Base-by-base conservation (phyloP, 148 eudicot genomes). In the Vaccinium corymbosum region DNA sequence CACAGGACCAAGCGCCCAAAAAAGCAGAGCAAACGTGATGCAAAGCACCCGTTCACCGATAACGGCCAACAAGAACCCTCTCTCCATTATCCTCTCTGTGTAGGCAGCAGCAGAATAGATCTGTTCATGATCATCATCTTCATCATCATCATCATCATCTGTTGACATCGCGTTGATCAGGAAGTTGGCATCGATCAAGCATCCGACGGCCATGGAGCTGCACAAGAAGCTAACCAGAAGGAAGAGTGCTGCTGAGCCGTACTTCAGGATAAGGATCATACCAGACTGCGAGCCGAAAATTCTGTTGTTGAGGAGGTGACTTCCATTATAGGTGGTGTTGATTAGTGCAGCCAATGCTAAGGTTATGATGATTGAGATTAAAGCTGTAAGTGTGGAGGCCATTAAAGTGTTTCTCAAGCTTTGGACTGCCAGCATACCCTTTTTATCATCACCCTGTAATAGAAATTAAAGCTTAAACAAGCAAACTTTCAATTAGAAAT, bases 401-500 rank as follows among this genome's bases (percentile, higher is more conserved):
- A 95, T 95, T 19, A 94, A 88, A 4, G 88, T 85, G 85, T 95
- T 95, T 61, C 98, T 90, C 84, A 95, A 86, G 89, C 96, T 95
- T 82, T 95, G 98, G 4, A 95, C 98, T 8, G 98, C 98, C 57
- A 95, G 83, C 87, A 87, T 90, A 77, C 87, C 94, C 84, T 89
- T 92, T 80, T 94, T 95, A 25, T 90, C 94, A 84, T 94, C 95
- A 0, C 96, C 98, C 98, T 94, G 88, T 85, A 42, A 42, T 3
- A 42, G 82, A 46, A 55, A 74, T 0, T 49, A 59, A 17, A 52
- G 35, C 68, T 68, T 14, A 15, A 1, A 32, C 19, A 25, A 14
- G 27, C 19, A 16, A 22, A 25, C 6, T 68, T 68, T 3, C 70
- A 68, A 22, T 68, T 5, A 27, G 0, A 27, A 25, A 66, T 25